A percentile compares a stretch with the other conserved stretches of the same genome.
Conservation (phyloP, 805 yeast species). For the Barnettozyma salicaria region DNA sequence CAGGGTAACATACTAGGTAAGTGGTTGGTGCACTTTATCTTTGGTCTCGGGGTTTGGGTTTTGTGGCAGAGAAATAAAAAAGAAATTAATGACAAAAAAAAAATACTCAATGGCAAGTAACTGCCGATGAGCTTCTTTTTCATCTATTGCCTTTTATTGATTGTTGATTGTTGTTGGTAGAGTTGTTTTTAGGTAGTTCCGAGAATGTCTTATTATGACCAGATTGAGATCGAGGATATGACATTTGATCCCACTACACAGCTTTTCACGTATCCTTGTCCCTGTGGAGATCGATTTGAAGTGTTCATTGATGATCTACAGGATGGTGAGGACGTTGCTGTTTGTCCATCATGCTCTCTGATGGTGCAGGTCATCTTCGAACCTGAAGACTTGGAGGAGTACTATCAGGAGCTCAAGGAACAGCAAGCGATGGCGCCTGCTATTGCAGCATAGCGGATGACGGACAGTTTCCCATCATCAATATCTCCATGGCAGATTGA, state of each 20-base stretch:
- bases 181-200: no score
- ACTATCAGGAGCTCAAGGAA: constrained; percentile 32
- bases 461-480: no score
- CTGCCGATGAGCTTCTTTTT: no score
- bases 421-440: constrained; percentile 16
- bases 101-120: no score
- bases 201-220: constrained; percentile 68
- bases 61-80: no score
- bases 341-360: constrained; percentile 92
- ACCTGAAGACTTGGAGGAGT: constrained; percentile 40
- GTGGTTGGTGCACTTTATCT: no score
- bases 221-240: constrained; percentile 96
- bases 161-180: no score
- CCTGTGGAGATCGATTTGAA: constrained; percentile 95
- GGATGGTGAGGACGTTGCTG: constrained; percentile 92
- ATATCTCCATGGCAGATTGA: no score
- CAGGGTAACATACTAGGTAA: no score
- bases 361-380: constrained; percentile 92
- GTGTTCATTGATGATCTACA: constrained; percentile 75
- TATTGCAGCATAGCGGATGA: constrained; percentile 21
- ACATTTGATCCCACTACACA: constrained; percentile 79
- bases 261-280: constrained; percentile 91
- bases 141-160: no score
- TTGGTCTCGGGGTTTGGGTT: no score
- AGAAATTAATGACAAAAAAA: no score